Conservation (phyloP, 2,329 filamentous ascomycete species). For the Leptosphaerulina australis region DNA sequence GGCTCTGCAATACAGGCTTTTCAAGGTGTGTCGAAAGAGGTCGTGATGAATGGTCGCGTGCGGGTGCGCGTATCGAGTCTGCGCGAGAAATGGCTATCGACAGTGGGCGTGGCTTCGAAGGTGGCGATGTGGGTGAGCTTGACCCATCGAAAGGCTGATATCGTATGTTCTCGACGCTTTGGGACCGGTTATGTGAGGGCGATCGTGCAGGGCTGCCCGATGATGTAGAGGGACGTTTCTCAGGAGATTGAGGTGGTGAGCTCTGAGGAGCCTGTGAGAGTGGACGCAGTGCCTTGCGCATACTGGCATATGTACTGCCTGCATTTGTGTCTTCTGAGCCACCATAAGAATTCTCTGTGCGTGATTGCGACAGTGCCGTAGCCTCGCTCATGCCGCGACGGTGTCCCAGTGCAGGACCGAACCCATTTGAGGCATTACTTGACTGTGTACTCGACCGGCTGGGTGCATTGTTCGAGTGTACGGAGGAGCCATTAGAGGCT, state of each 20-base stretch:
- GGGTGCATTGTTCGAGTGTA: conserved; percentile 65
- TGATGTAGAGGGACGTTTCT: conserved; percentile 22
- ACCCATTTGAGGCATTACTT: conserved; percentile 71
- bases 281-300: conserved; percentile 76
- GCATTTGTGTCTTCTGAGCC: conserved; percentile 53
- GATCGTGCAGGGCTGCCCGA: conserved; percentile 25
- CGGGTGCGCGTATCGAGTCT: conserved; percentile 47
- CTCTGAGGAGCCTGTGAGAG: conserved; percentile 42
- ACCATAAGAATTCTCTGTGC: conserved; percentile 54
- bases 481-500: conserved; percentile 72
- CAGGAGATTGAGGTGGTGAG: conserved; percentile 38
- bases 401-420: conserved; percentile 59
- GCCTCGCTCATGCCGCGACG: conserved; percentile 79
- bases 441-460: conserved; percentile 73
- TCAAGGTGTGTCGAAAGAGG: conserved; percentile 46
- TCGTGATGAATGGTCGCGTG: conserved; percentile 41
- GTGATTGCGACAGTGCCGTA: conserved; percentile 60
- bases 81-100: conserved; percentile 49
- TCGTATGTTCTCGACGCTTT: conserved; percentile 51
- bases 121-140: conserved; percentile 47
- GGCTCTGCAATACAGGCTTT: conserved; percentile 70
- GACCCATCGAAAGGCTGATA: conserved; percentile 55
- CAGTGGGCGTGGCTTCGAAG: conserved; percentile 52
- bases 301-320: conserved; percentile 72
- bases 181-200: conserved; percentile 39